Evolutionary conservation across 1,284 basidiomycete genomes (phyloP), one percentile per base, ranked within the genome.

Genomic region (Sparassis latifolia): DNA sequence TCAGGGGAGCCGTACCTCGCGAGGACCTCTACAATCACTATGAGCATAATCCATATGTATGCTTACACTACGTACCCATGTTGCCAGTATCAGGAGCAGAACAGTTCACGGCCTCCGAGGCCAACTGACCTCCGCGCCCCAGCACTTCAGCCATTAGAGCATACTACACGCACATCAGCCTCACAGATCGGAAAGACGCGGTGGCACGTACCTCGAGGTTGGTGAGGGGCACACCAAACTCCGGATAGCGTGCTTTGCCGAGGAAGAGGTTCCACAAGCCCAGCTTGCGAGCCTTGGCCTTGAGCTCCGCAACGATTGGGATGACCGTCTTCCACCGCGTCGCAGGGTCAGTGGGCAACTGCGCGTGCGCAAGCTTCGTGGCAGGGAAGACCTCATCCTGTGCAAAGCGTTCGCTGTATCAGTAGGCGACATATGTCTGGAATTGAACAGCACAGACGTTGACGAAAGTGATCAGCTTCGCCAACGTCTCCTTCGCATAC

Each of bases 241-340:
- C 78, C 31, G 92, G 92, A 69, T 96, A 97, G 67, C 97, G 94
- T 44, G 82, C 78, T 70, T 92, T 94, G 77, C 89, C 93, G 55
- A 98, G 75, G 79, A 98, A 98, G 42, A 99, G 78, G 68, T 98
- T 98, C 96, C 96, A 99, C 44, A 99, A 78, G 2, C 96, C 96
- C 39, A 85, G 79, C 60, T 82, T 77, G 71, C 86, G 89, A 3
- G 96, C 96, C 69, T 90, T 93, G 54, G 66, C 75, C 75, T 98
- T 97, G 61, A 99, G 79, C 52, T 90, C 86, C 61, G 86, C 87
- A 53, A 96, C 74, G 53, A 96, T 71, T 2, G 88, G 83, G 40
- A 94, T 84, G 56, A 92, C 76, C 3, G 84, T 82, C 70, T 87
- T 80, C 95, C 95, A 99, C 54, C 96, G 81, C 62, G 74, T 72